Evolutionary conservation across 148 eudicot species (phyloP).

Genomic region (Heliamphora exappendiculata): DNA sequence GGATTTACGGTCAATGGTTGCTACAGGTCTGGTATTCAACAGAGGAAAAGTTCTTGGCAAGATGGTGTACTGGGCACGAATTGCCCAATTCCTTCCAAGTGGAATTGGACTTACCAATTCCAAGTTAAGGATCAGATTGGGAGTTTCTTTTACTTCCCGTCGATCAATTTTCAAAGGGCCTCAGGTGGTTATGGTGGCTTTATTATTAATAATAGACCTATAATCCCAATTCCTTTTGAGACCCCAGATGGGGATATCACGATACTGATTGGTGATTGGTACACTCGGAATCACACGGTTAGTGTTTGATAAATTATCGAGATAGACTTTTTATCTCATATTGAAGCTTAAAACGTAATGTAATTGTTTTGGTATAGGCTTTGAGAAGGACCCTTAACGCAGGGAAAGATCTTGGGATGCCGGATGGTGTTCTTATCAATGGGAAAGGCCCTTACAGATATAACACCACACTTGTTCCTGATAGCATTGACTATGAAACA

Average conservation of each 20-base stretch:
- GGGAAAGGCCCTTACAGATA: constrained; percentile 95
- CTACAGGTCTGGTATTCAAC: constrained; percentile 75
- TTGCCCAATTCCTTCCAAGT: constrained; percentile 94
- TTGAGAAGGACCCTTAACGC: constrained; percentile 69
- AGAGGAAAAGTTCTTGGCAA: constrained; percentile 78
- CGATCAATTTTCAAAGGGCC: constrained; percentile 81
- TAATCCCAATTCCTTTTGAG: constrained; percentile 83
- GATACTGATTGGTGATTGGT: constrained; percentile 88
- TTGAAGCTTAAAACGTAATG: not conserved
- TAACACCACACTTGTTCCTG: constrained; percentile 78
- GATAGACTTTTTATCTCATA: not conserved
- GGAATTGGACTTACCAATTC: constrained; percentile 96
- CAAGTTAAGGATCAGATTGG: constrained; percentile 98
- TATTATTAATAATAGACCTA: constrained; percentile 46
- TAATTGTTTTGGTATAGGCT: constrained; percentile 42
- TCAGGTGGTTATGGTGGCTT: constrained; percentile 81
- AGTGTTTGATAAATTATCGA: constrained; percentile 21
- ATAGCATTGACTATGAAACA: constrained; percentile 81
- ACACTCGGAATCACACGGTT: constrained; percentile 76
- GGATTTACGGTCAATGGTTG: not conserved
- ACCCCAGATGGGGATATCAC: constrained; percentile 65
- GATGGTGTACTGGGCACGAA: constrained; percentile 92
- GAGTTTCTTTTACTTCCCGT: constrained; percentile 92
- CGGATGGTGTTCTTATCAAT: constrained; percentile 94
- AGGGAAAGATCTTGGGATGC: constrained; percentile 89